Evolutionary conservation across 1,284 basidiomycete genomes (phyloP).

Genomic region (Somion occarium): DNA sequence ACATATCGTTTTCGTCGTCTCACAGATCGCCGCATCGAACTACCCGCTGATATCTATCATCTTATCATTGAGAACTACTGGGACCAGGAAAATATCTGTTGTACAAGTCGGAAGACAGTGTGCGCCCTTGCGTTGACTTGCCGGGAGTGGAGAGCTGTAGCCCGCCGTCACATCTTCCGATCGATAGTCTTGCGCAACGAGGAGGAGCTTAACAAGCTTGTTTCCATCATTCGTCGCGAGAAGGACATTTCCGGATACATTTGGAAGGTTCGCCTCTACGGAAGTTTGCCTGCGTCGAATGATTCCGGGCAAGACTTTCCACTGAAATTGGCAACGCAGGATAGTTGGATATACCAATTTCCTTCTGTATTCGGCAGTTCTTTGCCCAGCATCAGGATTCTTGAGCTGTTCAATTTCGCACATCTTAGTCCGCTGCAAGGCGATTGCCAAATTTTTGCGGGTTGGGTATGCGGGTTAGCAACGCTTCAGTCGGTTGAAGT

Average conservation of each 20-base stretch:
- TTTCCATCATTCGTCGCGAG: background rate
- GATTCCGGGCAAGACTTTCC: background rate
- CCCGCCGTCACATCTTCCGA: background rate
- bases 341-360: background rate
- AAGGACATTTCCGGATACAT: background rate
- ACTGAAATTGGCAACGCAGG: background rate
- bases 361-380: background rate
- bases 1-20: background rate
- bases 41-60: background rate
- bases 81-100: background rate
- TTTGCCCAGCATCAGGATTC: background rate
- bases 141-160: background rate
- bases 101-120: background rate
- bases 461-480: too few relatives aligned
- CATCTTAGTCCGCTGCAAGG: background rate
- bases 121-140: background rate
- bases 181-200: background rate
- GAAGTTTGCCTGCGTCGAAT: background rate
- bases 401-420: background rate
- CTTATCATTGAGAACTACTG: background rate
- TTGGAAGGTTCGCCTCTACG: background rate
- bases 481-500: too few relatives aligned
- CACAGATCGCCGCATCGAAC: background rate
- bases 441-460: background rate
- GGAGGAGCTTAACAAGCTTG: background rate